These are phyloP conservation scores for Thyridium curvatum DNA, from an alignment of 2,329 filamentous ascomycete genomes.

Conservation along the genomic window DNA sequence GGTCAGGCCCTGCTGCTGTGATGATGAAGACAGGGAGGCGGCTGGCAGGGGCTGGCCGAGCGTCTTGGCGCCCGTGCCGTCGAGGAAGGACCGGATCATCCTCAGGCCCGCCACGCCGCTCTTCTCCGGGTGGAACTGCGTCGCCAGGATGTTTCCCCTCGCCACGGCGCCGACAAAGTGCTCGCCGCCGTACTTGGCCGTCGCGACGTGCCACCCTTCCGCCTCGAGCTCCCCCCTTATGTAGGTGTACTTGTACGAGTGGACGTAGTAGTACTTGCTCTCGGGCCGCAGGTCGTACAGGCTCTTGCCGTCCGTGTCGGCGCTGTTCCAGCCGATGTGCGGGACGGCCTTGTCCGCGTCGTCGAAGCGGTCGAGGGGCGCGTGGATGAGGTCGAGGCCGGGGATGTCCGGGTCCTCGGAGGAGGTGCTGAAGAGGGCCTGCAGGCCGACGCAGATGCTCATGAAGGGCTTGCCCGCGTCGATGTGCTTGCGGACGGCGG, in stretches of 20 bases:
- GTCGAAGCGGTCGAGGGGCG: conserved; percentile 68
- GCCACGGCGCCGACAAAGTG: conserved; percentile 88
- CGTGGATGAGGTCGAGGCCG: conserved; percentile 71
- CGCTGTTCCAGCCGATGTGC: conserved; percentile 98
- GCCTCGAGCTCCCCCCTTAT: conserved; percentile 64
- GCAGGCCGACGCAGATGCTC: conserved; percentile 92
- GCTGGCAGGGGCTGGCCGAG: conserved; percentile 30
- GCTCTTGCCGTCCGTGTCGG: conserved; percentile 49
- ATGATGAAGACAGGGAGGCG: conserved; percentile 4
- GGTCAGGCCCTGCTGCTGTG: conserved; percentile 64
- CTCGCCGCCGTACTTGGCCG: conserved; percentile 78
- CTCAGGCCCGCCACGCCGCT: conserved; percentile 83
- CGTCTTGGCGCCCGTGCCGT: conserved; percentile 55
- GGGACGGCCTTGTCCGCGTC: conserved; percentile 81
- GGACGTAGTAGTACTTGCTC: conserved; percentile 98
- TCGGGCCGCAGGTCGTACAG: conserved; percentile 74
- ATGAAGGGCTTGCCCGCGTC: conserved; percentile 92
- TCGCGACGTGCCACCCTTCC: conserved; percentile 88
- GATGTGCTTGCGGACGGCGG: conserved; percentile 78
- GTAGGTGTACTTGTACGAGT: conserved; percentile 86
- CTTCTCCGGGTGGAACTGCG: conserved; percentile 98
- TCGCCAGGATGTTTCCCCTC: conserved; percentile 78
- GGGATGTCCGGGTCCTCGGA: conserved; percentile 66
- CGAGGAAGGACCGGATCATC: conserved; percentile 78
- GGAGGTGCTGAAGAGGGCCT: conserved; percentile 83